Evolutionary conservation across 257 asterid species (phyloP), one percentile per base, ranked within the genome.

Genomic region (Gynochthodes officinalis): DNA sequence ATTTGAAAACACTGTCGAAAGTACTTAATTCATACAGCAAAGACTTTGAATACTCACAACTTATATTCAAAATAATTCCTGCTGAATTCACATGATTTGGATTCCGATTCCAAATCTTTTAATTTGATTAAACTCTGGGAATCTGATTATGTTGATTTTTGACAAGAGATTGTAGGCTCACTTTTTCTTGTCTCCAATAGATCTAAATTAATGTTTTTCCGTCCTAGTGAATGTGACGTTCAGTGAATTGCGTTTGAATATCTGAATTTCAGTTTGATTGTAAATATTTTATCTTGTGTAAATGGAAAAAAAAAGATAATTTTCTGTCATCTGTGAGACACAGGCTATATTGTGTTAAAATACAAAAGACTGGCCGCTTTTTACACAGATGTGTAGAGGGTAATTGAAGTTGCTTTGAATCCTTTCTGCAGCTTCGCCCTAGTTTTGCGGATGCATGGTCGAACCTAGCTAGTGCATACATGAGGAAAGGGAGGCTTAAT

Each of bases 381-480:
- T 21, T 60, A 6, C 3, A 37, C 43, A 28, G 25, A 0, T 43
- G 37, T 50, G 43, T 27, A n/a, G 46, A 5, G 16, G 46, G 30
- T 66, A 40, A 66, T 4, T 76, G 30, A 70, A 59, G 10, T 33
- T 61, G 50, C 58, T 80, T 70, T 25, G 49, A 78, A 67, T 9
- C 32, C 27, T 60, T 61, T 37, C 71, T 83, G 84, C 98, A 95
- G 99, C 96, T 95, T 65, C 99, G 99, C 42, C 99, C 99, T 67
- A 95, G 87, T 82, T 95, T 95, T 82, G 97, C 99, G 59, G 99
- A 92, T 86, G 98, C 96, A 46, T 95, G 99, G 99, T 95, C 99
- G 69, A 95, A 95, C 82, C 79, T 95, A 84, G 97, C 98, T 64
- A 90, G 99, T 80, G 99, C 98, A 72, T 95, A 95, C 82, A 95